Percentiles rank a stretch among this genome's conserved stretches.
phyloP scores from a whole-genome alignment of 352 stramenopile species.

The Phytophthora ramorum region DNA sequence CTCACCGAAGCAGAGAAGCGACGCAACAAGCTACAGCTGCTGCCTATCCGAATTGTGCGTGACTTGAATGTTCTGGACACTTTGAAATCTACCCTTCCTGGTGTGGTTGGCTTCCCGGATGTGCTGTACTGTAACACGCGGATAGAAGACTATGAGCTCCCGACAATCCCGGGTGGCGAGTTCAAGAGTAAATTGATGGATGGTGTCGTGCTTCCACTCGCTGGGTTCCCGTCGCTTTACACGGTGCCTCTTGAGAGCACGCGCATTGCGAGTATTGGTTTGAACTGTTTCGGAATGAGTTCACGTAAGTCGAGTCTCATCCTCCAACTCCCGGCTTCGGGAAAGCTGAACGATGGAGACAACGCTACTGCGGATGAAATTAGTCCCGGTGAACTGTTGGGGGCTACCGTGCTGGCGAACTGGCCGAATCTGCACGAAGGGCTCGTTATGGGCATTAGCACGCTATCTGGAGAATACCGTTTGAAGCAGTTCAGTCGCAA shows the following conservation, averaged over 20 bases:
- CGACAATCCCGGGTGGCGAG: slow-evolving; percentile 57
- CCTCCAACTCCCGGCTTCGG: slow-evolving; percentile 54
- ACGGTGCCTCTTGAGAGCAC: slow-evolving; percentile 60
- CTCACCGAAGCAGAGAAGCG: slow-evolving; percentile 91
- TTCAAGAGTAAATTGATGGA: slow-evolving; percentile 83
- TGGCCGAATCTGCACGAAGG: slow-evolving; percentile 99
- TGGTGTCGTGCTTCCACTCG: slow-evolving; percentile 71
- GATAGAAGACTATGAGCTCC: slow-evolving; percentile 61
- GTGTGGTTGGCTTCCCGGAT: slow-evolving; percentile 69
- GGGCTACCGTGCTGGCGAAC: slow-evolving; percentile 94
- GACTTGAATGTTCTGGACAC: slow-evolving; percentile 81
- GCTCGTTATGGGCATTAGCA: slow-evolving; percentile 84
- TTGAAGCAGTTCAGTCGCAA: slow-evolving; percentile 35
- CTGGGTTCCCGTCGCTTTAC: slow-evolving; percentile 83
- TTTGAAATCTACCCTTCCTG: slow-evolving; percentile 69
- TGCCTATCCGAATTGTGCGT: slow-evolving; percentile 85
- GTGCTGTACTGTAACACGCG: slow-evolving; percentile 72
- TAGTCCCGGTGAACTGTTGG: slow-evolving; percentile 54
- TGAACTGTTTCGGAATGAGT: slow-evolving; percentile 97
- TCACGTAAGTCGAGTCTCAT: slow-evolving; percentile 84
- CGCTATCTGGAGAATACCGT: slow-evolving; percentile 66
- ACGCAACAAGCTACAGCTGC: slow-evolving; percentile 88
- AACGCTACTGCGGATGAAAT: slow-evolving; percentile 36
- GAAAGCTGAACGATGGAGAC: slow-evolving; percentile 21
- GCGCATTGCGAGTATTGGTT: slow-evolving; percentile 66